A percentile compares a stretch with the other conserved stretches of the same genome.
These are phyloP conservation scores for Craspedostauros australis DNA, from an alignment of 108 stramenopile species.

Conservation along the genomic window DNA sequence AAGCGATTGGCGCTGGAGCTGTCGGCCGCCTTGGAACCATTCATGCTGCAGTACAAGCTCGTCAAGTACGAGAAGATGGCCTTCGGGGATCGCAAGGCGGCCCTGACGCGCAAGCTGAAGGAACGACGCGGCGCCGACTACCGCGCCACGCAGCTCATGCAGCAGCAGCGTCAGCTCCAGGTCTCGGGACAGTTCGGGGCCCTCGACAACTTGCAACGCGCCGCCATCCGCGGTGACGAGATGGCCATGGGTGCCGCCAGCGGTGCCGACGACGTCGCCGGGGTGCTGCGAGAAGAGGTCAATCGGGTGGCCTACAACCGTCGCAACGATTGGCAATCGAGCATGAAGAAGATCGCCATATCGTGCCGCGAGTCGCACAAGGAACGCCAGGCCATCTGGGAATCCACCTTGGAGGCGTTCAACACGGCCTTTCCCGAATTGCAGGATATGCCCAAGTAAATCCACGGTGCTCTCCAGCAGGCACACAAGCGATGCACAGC, in stretches of 20 bases:
- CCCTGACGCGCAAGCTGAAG: conserved; percentile 47
- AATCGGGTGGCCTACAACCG: conserved; percentile 55
- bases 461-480: neutral
- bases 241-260: conserved; percentile 45
- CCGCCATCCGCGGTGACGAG: conserved; percentile 55
- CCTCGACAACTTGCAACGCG: conserved; percentile 48
- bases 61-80: conserved; percentile 76
- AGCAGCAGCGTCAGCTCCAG: conserved; percentile 56
- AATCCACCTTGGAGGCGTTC: conserved; percentile 39
- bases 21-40: conserved; percentile 57
- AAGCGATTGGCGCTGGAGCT: conserved; percentile 73
- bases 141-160: conserved; percentile 52
- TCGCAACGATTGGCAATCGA: conserved; percentile 57
- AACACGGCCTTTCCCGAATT: too few species aligned
- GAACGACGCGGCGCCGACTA: conserved; percentile 54
- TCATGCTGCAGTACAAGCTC: conserved; percentile 66
- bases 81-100: conserved; percentile 63
- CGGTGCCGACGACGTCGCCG: conserved; percentile 73
- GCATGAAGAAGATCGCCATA: conserved; percentile 64
- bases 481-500: too few species aligned
- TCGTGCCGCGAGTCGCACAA: conserved; percentile 65
- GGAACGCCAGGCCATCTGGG: conserved; percentile 75
- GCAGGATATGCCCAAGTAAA: neutral
- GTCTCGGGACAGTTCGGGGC: conserved; percentile 33
- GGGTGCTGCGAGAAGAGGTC: conserved; percentile 63